phyloP scores from a whole-genome alignment of 495 filamentous ascomycete species.

The Chaetomidium leptoderma region DNA sequence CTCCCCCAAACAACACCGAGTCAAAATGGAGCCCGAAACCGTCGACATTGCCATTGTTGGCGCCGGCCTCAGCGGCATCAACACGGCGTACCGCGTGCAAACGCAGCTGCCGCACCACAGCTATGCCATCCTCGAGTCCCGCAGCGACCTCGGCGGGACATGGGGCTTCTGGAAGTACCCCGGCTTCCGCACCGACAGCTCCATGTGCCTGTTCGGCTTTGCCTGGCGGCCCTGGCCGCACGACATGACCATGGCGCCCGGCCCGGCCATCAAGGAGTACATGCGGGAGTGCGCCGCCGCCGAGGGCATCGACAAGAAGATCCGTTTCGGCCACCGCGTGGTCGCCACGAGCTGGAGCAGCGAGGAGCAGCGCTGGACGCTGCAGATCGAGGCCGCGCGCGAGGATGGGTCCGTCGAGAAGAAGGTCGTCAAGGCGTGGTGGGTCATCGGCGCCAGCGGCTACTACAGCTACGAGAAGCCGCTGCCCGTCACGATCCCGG shows the following conservation, averaged over 20 bases:
- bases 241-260: constrained; percentile 57
- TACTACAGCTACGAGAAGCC: constrained; percentile 65
- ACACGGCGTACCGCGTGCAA: constrained; percentile 66
- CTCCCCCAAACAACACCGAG: too few species aligned
- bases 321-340: constrained; percentile 58
- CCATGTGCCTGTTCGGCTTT: constrained; percentile 65
- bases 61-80: constrained; percentile 73
- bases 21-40: constrained; percentile 12
- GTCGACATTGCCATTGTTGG: constrained; percentile 66
- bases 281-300: constrained; percentile 54
- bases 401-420: constrained; percentile 42
- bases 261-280: constrained; percentile 56
- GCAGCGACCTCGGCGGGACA: constrained; percentile 59
- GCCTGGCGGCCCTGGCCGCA: constrained; percentile 63
- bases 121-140: constrained; percentile 61
- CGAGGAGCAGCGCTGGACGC: constrained; percentile 55
- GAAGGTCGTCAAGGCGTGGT: constrained; percentile 45
- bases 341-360: constrained; percentile 56
- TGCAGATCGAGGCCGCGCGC: constrained; percentile 44
- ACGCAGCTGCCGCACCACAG: constrained; percentile 50
- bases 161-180: constrained; percentile 73
- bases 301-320: constrained; percentile 59
- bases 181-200: constrained; percentile 63
- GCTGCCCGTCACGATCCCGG: constrained; percentile 53
- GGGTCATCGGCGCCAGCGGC: constrained; percentile 59